Percentiles rank a stretch among this genome's conserved stretches.
These are phyloP conservation scores for Ceratocystis destructans DNA, from an alignment of 2,329 filamentous ascomycete genomes.

Conservation along the genomic window DNA sequence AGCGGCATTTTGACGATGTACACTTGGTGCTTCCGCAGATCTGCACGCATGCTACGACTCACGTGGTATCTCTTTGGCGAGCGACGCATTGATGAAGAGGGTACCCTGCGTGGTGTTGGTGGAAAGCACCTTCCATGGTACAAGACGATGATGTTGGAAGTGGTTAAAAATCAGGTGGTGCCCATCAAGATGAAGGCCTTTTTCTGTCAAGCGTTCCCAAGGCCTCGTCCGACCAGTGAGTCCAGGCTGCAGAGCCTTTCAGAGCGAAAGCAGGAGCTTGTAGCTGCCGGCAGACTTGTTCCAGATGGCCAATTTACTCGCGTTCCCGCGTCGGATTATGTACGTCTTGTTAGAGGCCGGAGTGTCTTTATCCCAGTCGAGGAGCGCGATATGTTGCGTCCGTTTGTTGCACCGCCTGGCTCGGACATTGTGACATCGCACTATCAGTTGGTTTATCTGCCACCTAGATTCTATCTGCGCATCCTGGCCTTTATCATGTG, in stretches of 20 bases:
- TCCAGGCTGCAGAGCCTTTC: not conserved
- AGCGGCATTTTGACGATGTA: constrained; percentile 77
- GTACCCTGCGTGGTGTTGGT: constrained; percentile 34
- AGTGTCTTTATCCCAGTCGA: constrained; percentile 67
- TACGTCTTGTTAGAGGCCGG: constrained; percentile 77
- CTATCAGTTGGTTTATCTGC: constrained; percentile 65
- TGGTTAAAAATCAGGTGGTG: constrained; percentile 35
- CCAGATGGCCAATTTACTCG: constrained; percentile 72
- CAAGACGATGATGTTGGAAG: constrained; percentile 28
- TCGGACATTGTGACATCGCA: constrained; percentile 43
- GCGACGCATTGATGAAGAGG: constrained; percentile 68
- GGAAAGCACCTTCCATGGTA: constrained; percentile 31
- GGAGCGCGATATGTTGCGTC: constrained; percentile 24
- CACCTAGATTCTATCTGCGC: constrained; percentile 67
- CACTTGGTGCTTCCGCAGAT: constrained; percentile 89
- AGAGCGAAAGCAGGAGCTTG: not conserved
- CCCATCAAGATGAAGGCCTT: constrained; percentile 28
- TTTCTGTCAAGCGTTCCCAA: not conserved
- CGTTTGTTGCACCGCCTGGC: constrained; percentile 13
- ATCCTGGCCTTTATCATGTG: constrained; percentile 75
- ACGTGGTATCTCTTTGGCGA: constrained; percentile 91
- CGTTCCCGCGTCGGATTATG: constrained; percentile 87
- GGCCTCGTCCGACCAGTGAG: not conserved
- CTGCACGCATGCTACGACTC: constrained; percentile 63
- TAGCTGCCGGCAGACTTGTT: constrained; percentile 31